phyloP scores from a whole-genome alignment of 805 yeast genomes.

The Grigorovia yakushimaensis region DNA sequence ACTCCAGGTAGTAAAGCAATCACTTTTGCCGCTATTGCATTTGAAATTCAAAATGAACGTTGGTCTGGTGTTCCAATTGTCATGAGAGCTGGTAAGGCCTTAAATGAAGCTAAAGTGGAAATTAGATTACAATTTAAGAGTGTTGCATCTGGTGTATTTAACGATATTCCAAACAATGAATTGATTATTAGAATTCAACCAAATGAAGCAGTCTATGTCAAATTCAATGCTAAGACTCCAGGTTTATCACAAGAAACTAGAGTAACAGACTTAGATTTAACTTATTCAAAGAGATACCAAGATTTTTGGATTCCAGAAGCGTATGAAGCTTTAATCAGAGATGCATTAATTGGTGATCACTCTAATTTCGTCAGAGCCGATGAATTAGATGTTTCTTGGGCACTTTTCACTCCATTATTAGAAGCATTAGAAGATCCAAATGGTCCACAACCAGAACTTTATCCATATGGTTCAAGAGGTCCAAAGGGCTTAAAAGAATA shows the following conservation, averaged over 20 bases:
- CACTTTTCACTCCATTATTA: slow-evolving; percentile 82
- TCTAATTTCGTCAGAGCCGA: slow-evolving; percentile 97
- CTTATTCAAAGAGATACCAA: slow-evolving; percentile 70
- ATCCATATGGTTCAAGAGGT: slow-evolving; percentile 88
- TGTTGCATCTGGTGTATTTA: slow-evolving; percentile 74
- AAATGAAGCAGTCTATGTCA: slow-evolving; percentile 84
- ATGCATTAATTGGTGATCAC: slow-evolving; percentile 84
- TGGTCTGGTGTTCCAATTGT: slow-evolving; percentile 98
- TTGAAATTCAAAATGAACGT: slow-evolving; percentile 80
- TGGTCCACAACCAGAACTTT: slow-evolving; percentile 56
- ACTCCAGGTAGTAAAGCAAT: slow-evolving; percentile 73
- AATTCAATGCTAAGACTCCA: slow-evolving; percentile 88
- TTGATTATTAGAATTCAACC: slow-evolving; percentile 93
- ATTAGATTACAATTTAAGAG: slow-evolving; percentile 86
- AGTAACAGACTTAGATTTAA: slow-evolving; percentile 82
- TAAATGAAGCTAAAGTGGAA: slow-evolving; percentile 90
- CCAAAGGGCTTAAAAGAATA: slow-evolving; percentile 58
- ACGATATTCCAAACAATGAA: slow-evolving; percentile 79
- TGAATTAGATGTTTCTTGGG: slow-evolving; percentile 91
- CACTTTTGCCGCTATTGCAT: slow-evolving; percentile 79
- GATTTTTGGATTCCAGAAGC: slow-evolving; percentile 97
- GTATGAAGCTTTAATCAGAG: slow-evolving; percentile 89
- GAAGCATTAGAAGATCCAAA: slow-evolving; percentile 63
- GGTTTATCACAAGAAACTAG: slow-evolving; percentile 78
- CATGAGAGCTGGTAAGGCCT: slow-evolving; percentile 95